Base-by-base conservation (phyloP, 768 basidiomycete species). In the Mycena pura region DNA sequence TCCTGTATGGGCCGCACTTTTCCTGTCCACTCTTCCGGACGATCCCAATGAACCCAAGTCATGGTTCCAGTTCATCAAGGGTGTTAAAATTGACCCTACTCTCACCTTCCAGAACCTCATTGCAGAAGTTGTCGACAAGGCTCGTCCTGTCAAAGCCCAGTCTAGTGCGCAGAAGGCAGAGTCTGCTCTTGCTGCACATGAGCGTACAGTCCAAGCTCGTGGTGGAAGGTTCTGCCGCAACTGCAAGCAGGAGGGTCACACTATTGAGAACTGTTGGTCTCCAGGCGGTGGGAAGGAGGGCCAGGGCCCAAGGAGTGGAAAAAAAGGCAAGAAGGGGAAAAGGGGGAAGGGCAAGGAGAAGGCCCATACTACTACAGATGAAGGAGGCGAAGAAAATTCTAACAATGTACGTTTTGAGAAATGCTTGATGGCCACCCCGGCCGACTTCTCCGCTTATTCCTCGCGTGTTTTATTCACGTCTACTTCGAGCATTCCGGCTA, bases 311-410 rank as follows among this genome's bases (percentile, higher is more conserved):
- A 57, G 32, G 31, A n/a, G n/a, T n/a, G n/a, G n/a, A n/a, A 10
- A 41, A 17, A 45, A 43, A 44, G 22, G 27, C 24, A 29, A 27
- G 45, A 56, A 56, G 49, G 34, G 29, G 41, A 63, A 63, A 24
- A n/a, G n/a, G n/a, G 29, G 41, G 5, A 64, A 64, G 57, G 62
- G 57, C 62, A 64, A 64, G 50, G 62, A 64, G 62, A 64, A 64
- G 34, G 57, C 62, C 57, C 57, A 64, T 32, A 8, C 45, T 40
- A 43, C 51, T 15, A 31, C 27, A 6, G 57, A 53, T 45, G 57
- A 29, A 22, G 57, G 50, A 38, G 57, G 50, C 46, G 49, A 46
- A 15, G 50, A 64, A 59, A n/a, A 44, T n/a, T 50, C 47, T 25
- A 46, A 41, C 29, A 19, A 47, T 54, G 44, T 41, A 60, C 49